Evolutionary conservation across 2,329 filamentous ascomycete species (phyloP).

Genomic region (Ambrosiella beaveri): DNA sequence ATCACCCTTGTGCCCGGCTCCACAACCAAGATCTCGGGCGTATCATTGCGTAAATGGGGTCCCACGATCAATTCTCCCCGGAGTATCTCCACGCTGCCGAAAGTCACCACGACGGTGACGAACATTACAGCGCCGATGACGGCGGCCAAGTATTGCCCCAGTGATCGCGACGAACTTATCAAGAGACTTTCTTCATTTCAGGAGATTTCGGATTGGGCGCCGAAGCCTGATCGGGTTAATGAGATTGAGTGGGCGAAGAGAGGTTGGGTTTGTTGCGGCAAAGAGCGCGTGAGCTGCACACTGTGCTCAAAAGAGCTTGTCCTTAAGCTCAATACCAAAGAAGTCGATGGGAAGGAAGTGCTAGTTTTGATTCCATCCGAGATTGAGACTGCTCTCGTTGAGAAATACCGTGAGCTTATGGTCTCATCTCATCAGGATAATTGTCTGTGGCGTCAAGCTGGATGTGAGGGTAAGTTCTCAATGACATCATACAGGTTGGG

Average conservation of each 20-base stretch:
- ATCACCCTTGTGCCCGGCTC: conserved; percentile 15
- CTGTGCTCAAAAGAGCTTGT: conserved; percentile 72
- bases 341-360: conserved; percentile 37
- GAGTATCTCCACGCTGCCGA: not conserved
- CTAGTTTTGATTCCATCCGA: conserved; percentile 39
- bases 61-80: conserved; percentile 12
- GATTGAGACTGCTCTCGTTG: conserved; percentile 53
- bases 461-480: conserved; percentile 55
- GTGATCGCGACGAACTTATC: conserved; percentile 68
- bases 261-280: conserved; percentile 74
- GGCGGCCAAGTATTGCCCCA: conserved; percentile 60
- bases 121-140: conserved; percentile 17
- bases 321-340: conserved; percentile 54
- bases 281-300: conserved; percentile 70
- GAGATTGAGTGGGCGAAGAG: conserved; percentile 91
- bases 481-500: not conserved
- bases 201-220: conserved; percentile 83
- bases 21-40: conserved; percentile 22
- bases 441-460: conserved; percentile 72
- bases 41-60: conserved; percentile 26
- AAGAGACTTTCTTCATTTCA: conserved; percentile 72
- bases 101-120: conserved; percentile 12
- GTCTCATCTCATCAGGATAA: conserved; percentile 58
- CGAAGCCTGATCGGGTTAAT: conserved; percentile 69
- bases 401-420: conserved; percentile 59